Conservation (phyloP, 2,329 filamentous ascomycete species). For the Arthroderma uncinatum region DNA sequence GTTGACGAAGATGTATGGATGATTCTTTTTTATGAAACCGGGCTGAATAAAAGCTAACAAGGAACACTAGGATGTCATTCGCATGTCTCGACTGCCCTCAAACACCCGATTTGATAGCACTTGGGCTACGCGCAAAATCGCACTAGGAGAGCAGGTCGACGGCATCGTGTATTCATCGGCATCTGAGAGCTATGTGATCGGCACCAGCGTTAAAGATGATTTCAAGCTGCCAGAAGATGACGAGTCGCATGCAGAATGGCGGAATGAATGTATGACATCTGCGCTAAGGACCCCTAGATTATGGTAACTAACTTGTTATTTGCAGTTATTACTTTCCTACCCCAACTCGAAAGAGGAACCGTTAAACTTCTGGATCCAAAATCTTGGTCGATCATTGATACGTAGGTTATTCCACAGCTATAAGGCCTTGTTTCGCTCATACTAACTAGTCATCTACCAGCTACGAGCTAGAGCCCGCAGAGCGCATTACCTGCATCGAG, state of each 20-base stretch:
- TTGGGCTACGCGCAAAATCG: constrained; percentile 61
- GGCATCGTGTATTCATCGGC: constrained; percentile 65
- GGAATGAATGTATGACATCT: constrained; percentile 47
- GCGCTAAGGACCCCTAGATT: background rate
- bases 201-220: constrained; percentile 53
- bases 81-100: constrained; percentile 60
- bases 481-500: constrained; percentile 71
- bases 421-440: background rate
- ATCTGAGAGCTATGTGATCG: constrained; percentile 64
- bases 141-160: constrained; percentile 58
- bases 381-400: constrained; percentile 70
- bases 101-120: constrained; percentile 63
- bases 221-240: constrained; percentile 83
- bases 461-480: constrained; percentile 40
- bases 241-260: constrained; percentile 70
- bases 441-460: background rate
- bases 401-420: constrained; percentile 23
- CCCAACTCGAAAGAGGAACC: constrained; percentile 58
- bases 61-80: constrained; percentile 48
- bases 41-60: background rate
- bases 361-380: constrained; percentile 69
- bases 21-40: background rate
- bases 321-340: constrained; percentile 46
- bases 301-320: background rate
- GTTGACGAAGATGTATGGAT: constrained; percentile 49